Conservation (phyloP, 2,329 filamentous ascomycete species). For the Monilinia aucupariae region DNA sequence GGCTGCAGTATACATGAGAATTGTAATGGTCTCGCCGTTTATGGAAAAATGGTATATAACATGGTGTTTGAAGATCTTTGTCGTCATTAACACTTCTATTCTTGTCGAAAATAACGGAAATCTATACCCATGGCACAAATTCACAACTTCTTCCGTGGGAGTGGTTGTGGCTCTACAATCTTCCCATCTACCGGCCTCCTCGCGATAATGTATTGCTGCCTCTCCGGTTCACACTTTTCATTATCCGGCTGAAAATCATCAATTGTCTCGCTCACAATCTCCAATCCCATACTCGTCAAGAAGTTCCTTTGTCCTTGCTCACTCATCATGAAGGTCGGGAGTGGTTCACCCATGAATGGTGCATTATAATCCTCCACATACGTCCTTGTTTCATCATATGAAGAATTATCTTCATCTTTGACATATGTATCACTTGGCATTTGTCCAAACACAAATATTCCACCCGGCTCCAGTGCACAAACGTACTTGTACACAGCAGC, state of each 20-base stretch:
- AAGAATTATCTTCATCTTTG: slow-evolving; percentile 25
- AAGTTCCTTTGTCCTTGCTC: slow-evolving; percentile 25
- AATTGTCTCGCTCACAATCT: slow-evolving; percentile 26
- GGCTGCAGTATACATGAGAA: too few species aligned
- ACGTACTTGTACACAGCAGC: slow-evolving; percentile 26
- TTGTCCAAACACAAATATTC: slow-evolving; percentile 32
- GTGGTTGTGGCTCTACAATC: slow-evolving; percentile 13
- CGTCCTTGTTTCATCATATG: slow-evolving; percentile 32
- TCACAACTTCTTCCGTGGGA: background rate
- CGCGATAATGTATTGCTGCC: slow-evolving; percentile 20
- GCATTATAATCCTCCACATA: slow-evolving; percentile 28
- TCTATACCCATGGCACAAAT: too few species aligned
- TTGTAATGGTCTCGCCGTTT: too few species aligned
- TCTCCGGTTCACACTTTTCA: slow-evolving; percentile 19
- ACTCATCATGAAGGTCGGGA: slow-evolving; percentile 27
- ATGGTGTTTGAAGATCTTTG: too few species aligned
- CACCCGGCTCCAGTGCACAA: slow-evolving; percentile 26
- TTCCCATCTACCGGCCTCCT: slow-evolving; percentile 10
- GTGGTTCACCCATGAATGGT: slow-evolving; percentile 27
- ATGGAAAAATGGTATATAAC: too few species aligned
- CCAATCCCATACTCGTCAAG: slow-evolving; percentile 26
- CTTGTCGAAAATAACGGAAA: too few species aligned
- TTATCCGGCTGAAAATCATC: slow-evolving; percentile 27
- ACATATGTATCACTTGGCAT: slow-evolving; percentile 29
- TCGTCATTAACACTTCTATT: too few species aligned